These are phyloP conservation scores for Termitomyces sp. DNA, from an alignment of 768 basidiomycete species.

Conservation along the genomic window DNA sequence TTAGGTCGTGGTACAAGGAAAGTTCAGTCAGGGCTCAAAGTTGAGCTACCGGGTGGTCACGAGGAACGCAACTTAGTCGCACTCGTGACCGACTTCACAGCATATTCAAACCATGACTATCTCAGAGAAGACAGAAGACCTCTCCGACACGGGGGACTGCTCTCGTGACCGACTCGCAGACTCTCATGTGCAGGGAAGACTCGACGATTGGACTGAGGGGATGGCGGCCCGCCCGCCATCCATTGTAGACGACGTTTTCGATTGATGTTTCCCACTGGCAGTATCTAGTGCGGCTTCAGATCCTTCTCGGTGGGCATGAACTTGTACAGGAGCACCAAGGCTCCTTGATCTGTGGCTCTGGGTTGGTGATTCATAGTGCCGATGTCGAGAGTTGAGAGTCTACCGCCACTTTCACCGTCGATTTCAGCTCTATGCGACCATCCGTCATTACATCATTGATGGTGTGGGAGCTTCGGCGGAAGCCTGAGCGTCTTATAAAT, in stretches of 20 bases:
- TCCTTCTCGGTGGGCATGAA: neutral
- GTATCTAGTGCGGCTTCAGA: neutral
- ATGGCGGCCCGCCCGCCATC: neutral
- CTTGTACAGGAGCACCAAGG: neutral
- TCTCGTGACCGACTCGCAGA: neutral
- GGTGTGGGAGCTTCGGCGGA: neutral
- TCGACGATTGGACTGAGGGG: neutral
- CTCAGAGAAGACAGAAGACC: too few species aligned
- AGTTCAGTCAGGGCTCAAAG: too few species aligned
- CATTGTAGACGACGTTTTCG: neutral
- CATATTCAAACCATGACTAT: too few species aligned
- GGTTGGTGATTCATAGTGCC: neutral
- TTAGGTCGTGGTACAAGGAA: too few species aligned
- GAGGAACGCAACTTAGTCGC: too few species aligned
- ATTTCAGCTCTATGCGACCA: neutral
- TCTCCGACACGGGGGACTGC: too few species aligned
- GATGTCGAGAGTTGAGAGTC: too few species aligned
- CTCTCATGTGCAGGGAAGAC: neutral
- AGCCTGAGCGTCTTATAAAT: neutral
- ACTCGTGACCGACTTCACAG: too few species aligned
- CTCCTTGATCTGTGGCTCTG: neutral
- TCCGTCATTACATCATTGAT: constrained; percentile 4
- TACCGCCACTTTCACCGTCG: neutral
- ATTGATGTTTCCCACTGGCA: neutral
- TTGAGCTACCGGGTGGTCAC: too few species aligned